Evolutionary conservation across 768 basidiomycete genomes (phyloP), one percentile per base, ranked within the genome.

Genomic region (Leccinum uliginosum): DNA sequence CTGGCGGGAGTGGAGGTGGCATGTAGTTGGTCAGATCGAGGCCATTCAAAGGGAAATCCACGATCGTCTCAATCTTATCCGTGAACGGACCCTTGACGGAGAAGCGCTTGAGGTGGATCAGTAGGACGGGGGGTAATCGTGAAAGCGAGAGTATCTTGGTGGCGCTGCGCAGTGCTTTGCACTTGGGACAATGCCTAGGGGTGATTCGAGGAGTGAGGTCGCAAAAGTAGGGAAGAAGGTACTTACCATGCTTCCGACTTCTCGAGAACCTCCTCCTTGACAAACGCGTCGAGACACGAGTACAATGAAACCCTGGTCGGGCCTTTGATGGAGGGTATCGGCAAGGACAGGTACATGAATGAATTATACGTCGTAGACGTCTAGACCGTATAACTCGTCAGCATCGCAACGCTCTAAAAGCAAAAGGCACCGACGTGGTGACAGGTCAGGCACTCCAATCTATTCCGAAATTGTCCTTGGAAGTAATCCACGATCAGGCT

Each of bases 301-400:
- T 87, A 80, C 45, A 99, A 76, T 2, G 86, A 79, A 24, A 91
- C 83, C 63, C 82, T 86, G 23, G 71, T 70, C 4, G 80, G 76
- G 23, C 78, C 77, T 55, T 80, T 81, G 26, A 78, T 76, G 19
- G 81, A 75, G 2, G 95, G 94, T 50, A 99, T 86, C 1, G 96
- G 95, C 49, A 99, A 70, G 51, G 93, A 88, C 52, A 99, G 80
- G 60, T 94, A 95, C 78, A 97, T 98, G 73, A 98, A 98, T 7
- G 90, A 81, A 68, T 98, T 97, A 65, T 95, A 98, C 5, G 95
- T 98, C 26, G 94, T 98, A 27, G 95, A 97, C 5, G 95, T 98
- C 94, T 98, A 63, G 10, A 32, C 51, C 49, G 43, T 38, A 47
- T 40, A 32, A 14, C 32, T 27, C 54, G 27, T 69, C 40, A 68